Conservation (phyloP, 2,329 filamentous ascomycete genomes). For the Fusarium sp. region DNA sequence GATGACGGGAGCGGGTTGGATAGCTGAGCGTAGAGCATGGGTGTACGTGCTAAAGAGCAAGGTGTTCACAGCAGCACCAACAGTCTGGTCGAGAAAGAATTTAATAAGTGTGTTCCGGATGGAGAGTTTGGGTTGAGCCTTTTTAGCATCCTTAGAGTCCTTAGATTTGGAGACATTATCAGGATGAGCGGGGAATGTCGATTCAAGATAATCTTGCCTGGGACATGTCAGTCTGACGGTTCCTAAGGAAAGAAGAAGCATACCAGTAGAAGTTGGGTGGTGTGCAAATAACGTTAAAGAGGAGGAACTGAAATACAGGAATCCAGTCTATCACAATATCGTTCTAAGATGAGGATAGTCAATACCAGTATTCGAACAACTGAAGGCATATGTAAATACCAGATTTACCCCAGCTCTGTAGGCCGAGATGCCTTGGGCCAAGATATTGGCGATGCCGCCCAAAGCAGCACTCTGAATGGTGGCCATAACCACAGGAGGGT, state of each 20-base stretch:
- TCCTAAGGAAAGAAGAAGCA: slow-evolving; percentile 41
- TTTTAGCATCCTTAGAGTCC: slow-evolving; percentile 38
- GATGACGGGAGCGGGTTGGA: slow-evolving; percentile 55
- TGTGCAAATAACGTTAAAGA: slow-evolving; percentile 78
- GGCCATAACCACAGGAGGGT: slow-evolving; percentile 65
- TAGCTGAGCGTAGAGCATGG: slow-evolving; percentile 65
- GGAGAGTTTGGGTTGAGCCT: slow-evolving; percentile 61
- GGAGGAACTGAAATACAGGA: slow-evolving; percentile 79
- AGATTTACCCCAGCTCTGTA: slow-evolving; percentile 68
- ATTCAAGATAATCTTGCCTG: slow-evolving; percentile 82
- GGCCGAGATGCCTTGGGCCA: slow-evolving; percentile 77
- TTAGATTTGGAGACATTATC: slow-evolving; percentile 53
- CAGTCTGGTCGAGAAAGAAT: slow-evolving; percentile 74
- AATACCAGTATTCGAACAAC: not conserved
- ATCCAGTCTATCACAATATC: slow-evolving; percentile 72
- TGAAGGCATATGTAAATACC: not conserved
- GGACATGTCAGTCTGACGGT: slow-evolving; percentile 22
- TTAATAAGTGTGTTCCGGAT: slow-evolving; percentile 75
- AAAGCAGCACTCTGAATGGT: slow-evolving; percentile 75
- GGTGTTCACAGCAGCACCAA: slow-evolving; percentile 74
- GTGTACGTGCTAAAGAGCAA: slow-evolving; percentile 71
- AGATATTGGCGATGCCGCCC: slow-evolving; percentile 74
- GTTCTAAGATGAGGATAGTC: slow-evolving; percentile 55
- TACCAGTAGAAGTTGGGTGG: slow-evolving; percentile 89
- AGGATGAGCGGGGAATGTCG: slow-evolving; percentile 75